A percentile compares a stretch with the other conserved stretches of the same genome.
These are phyloP conservation scores for Poronia punctata DNA, from an alignment of 495 filamentous ascomycete genomes.

Conservation along the genomic window DNA sequence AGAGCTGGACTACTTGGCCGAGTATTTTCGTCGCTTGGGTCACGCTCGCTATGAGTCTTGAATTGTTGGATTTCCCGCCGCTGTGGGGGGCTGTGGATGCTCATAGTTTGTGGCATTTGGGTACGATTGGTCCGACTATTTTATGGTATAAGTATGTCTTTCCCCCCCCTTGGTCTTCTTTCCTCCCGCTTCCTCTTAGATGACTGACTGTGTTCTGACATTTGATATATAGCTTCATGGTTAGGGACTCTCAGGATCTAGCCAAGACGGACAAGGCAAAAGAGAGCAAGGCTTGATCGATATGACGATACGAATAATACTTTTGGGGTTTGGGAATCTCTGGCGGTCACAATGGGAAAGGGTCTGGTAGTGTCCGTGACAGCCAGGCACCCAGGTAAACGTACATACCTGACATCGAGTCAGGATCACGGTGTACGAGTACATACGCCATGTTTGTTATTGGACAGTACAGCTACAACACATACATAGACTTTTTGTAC, in stretches of 20 bases:
- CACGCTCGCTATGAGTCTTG: constrained; percentile 87
- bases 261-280: constrained; percentile 35
- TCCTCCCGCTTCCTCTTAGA: neutral
- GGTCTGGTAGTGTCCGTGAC: too few relatives aligned
- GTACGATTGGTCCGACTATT: constrained; percentile 80
- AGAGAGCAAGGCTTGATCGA: constrained; percentile 21
- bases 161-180: too few relatives aligned
- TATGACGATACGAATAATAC: too few relatives aligned
- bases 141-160: constrained; percentile 90
- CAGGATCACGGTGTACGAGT: too few relatives aligned
- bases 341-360: too few relatives aligned
- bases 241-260: constrained; percentile 70
- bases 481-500: too few relatives aligned
- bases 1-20: constrained; percentile 83
- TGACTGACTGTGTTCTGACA: constrained; percentile 4
- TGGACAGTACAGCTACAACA: too few relatives aligned
- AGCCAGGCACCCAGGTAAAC: too few relatives aligned
- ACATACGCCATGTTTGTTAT: too few relatives aligned
- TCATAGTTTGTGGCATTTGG: constrained; percentile 92
- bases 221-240: constrained; percentile 53
- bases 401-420: too few relatives aligned
- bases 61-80: constrained; percentile 89
- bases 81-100: constrained; percentile 79
- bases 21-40: constrained; percentile 91
- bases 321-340: too few relatives aligned